Evolutionary conservation across 202 grass and related monocot genomes (phyloP), one percentile per base, ranked within the genome.

Genomic region (Thinopyrum obtusiflorum): DNA sequence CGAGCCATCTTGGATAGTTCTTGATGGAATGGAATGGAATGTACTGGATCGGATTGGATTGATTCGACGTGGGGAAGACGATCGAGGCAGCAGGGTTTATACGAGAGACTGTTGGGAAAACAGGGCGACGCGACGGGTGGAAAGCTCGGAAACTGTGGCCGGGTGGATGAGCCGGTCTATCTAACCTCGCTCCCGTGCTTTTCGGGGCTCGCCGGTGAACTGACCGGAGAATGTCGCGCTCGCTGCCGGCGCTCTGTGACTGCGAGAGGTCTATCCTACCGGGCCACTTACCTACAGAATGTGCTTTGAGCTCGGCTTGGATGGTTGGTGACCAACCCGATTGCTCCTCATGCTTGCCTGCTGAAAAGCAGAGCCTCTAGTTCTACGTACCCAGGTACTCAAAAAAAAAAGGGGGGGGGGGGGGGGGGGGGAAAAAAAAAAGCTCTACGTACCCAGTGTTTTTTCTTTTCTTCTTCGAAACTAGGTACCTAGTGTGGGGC

Each of bases 81-180:
- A 39, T 18, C 2, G 49, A 4, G 17, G 14, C 7, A 20, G 3
- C 2, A 26, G 81, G 40, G 69, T 77, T 85, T 91, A 91, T 88
- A 83, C 78, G 1, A 26, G 15, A 1, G 60, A 29, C 64, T 66
- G 85, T 85, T 85, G 82, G 42, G 68, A 82, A 82, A 81, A 85
- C 70, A 26, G 0, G 11, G 6, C 36, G 29, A 18, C 11, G 37
- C 40, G 23, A 13, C 20, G 31, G 60, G 35, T 39, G 55, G 14
- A 27, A 21, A 78, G 63, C 67, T 78, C 8, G 61, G 4, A 11
- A 18, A 51, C 36, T 5, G 69, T 9, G 21, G 10, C 53, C 53
- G 31, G 65, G 89, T 82, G 78, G 89, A 82, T 91, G 78, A 29
- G 59, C 59, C 59, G 86, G 63, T 85, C 57, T 61, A 88, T 82